Percentiles rank a stretch among this genome's conserved stretches.
These are phyloP conservation scores for Aspergillus incahuasiensis DNA, from an alignment of 495 filamentous ascomycete genomes.

Conservation along the genomic window DNA sequence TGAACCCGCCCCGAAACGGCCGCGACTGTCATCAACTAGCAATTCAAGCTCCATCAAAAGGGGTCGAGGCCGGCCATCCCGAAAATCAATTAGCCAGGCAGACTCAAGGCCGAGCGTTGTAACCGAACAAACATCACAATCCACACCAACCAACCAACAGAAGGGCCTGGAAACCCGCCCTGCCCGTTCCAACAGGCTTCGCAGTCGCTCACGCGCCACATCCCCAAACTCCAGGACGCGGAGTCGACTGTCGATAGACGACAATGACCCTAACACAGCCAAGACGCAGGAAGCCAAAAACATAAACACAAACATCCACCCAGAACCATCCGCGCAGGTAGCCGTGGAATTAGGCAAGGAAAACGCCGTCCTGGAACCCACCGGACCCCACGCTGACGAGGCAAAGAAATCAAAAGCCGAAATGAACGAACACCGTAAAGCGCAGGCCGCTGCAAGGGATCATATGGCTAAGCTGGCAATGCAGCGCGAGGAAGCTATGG, in stretches of 20 bases:
- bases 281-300: background rate
- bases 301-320: background rate
- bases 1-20: constrained; percentile 30
- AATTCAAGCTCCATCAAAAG: constrained; percentile 14
- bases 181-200: constrained; percentile 13
- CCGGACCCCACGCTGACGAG: background rate
- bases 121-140: constrained; percentile 10
- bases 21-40: constrained; percentile 21
- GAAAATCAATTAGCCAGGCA: constrained; percentile 25
- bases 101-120: constrained; percentile 13
- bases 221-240: constrained; percentile 2
- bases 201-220: constrained; percentile 16
- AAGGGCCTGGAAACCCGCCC: constrained; percentile 7
- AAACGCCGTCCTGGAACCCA: constrained; percentile 1
- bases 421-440: constrained; percentile 31
- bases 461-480: constrained; percentile 36
- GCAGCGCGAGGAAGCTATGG: constrained; percentile 45
- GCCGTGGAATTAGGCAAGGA: constrained; percentile 12
- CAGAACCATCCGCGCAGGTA: background rate
- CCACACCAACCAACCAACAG: constrained; percentile 14
- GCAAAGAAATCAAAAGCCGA: constrained; percentile 6
- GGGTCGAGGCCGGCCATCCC: constrained; percentile 27
- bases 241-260: background rate
- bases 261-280: too few species aligned
- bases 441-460: constrained; percentile 36